phyloP scores from a whole-genome alignment of 768 basidiomycete species.

The Coprinellus aureogranulatus region DNA sequence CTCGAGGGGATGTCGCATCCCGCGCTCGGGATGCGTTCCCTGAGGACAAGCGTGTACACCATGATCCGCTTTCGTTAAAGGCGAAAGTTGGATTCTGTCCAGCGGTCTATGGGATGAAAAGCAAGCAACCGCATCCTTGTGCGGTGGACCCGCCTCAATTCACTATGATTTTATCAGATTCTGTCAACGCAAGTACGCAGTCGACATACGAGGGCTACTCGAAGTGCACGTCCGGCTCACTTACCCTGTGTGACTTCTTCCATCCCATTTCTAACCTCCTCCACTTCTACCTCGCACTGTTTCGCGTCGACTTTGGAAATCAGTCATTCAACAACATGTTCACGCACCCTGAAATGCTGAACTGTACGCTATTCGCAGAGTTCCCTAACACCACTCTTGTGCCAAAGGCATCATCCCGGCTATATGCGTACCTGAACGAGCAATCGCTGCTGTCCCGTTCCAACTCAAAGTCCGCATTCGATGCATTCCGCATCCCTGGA shows the following conservation, averaged over 20 bases:
- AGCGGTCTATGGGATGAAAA: conserved; percentile 43
- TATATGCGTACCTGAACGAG: background rate
- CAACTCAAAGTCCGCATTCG: background rate
- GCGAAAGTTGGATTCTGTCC: conserved; percentile 18
- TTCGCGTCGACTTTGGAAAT: conserved; percentile 23
- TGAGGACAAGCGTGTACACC: conserved; percentile 7
- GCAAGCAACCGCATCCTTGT: conserved; percentile 9
- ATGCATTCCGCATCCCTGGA: conserved; percentile 12
- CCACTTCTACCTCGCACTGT: conserved; percentile 18
- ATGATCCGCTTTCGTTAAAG: conserved; percentile 11
- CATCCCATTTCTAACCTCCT: conserved; percentile 16
- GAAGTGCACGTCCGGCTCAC: background rate
- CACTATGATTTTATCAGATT: background rate
- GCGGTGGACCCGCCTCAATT: background rate
- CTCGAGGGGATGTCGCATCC: background rate
- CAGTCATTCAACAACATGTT: conserved; percentile 22
- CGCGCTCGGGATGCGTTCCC: background rate
- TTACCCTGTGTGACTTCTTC: background rate
- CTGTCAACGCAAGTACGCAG: background rate
- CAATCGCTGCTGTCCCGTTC: background rate
- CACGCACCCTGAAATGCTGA: conserved; percentile 7
- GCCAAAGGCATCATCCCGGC: background rate
- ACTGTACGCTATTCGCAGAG: background rate
- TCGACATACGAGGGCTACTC: background rate
- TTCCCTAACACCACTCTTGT: background rate